Evolutionary conservation across 306 rosid species (phyloP).

Genomic region (Prunus kanzakura): DNA sequence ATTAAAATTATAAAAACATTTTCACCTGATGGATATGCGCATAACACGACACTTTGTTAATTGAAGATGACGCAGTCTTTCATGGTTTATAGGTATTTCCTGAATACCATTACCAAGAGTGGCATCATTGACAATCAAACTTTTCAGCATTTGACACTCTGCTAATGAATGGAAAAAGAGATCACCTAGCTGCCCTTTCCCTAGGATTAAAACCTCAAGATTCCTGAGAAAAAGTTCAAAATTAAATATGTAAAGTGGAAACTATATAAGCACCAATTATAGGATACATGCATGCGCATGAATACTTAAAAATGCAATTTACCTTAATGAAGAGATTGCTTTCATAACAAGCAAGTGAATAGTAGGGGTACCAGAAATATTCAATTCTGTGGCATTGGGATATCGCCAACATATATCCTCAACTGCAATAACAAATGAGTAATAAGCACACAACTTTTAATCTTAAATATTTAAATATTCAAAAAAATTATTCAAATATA

Average conservation of each 20-base stretch:
- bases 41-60: conserved; percentile 86
- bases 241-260: neutral
- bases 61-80: conserved; percentile 74
- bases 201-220: conserved; percentile 74
- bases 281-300: neutral
- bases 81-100: conserved; percentile 79
- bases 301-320: conserved; percentile 4
- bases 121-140: conserved; percentile 76
- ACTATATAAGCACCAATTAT: conserved; percentile 28
- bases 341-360: conserved; percentile 69
- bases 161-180: conserved; percentile 75
- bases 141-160: conserved; percentile 63
- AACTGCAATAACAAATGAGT: conserved; percentile 45
- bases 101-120: conserved; percentile 84
- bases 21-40: conserved; percentile 89
- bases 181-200: conserved; percentile 79
- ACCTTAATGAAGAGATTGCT: conserved; percentile 78
- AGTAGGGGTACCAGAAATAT: conserved; percentile 63
- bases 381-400: conserved; percentile 91
- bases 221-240: conserved; percentile 47
- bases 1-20: conserved; percentile 7
- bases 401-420: conserved; percentile 94
- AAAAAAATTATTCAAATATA: neutral
- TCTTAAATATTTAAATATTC: neutral
- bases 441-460: conserved; percentile 20